phyloP scores from a whole-genome alignment of 1,284 basidiomycete species.

The Schizopora paradoxa region DNA sequence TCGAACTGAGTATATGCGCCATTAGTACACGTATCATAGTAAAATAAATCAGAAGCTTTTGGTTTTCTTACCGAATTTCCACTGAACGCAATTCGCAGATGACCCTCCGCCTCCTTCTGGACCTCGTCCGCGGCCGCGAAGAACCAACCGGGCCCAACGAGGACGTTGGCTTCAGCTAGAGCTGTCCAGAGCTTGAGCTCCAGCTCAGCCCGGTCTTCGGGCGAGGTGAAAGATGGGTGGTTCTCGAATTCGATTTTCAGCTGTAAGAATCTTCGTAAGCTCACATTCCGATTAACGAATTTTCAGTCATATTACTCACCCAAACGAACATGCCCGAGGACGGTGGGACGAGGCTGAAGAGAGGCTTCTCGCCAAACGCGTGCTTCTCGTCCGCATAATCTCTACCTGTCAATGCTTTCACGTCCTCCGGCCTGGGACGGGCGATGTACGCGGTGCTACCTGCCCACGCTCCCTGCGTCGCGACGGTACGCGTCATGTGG shows the following conservation, averaged over 20 bases:
- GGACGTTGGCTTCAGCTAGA: constrained; percentile 54
- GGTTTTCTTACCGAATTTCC: constrained; percentile 40
- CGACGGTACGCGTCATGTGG: constrained; percentile 32
- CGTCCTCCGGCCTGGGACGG: constrained; percentile 30
- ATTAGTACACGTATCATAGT: neutral
- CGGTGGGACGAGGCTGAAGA: constrained; percentile 70
- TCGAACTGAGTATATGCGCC: constrained; percentile 27
- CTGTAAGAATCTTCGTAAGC: constrained; percentile 29
- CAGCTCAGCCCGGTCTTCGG: constrained; percentile 33
- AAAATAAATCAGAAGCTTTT: neutral
- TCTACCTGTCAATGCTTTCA: constrained; percentile 22
- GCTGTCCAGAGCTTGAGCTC: constrained; percentile 52
- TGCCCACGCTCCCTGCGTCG: constrained; percentile 32
- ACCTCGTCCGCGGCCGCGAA: constrained; percentile 42
- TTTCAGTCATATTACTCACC: constrained; percentile 32
- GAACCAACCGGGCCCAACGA: constrained; percentile 55
- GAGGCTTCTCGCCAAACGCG: constrained; percentile 28
- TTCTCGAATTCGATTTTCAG: constrained; percentile 59
- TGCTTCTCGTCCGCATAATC: constrained; percentile 37
- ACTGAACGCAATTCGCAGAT: constrained; percentile 63
- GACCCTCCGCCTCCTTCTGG: constrained; percentile 33
- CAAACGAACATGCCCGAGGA: constrained; percentile 67
- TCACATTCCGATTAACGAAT: neutral
- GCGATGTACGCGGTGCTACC: constrained; percentile 41
- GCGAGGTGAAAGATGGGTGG: constrained; percentile 42